Evolutionary conservation across 495 filamentous ascomycete genomes (phyloP).

Genomic region (Viridothelium virens): DNA sequence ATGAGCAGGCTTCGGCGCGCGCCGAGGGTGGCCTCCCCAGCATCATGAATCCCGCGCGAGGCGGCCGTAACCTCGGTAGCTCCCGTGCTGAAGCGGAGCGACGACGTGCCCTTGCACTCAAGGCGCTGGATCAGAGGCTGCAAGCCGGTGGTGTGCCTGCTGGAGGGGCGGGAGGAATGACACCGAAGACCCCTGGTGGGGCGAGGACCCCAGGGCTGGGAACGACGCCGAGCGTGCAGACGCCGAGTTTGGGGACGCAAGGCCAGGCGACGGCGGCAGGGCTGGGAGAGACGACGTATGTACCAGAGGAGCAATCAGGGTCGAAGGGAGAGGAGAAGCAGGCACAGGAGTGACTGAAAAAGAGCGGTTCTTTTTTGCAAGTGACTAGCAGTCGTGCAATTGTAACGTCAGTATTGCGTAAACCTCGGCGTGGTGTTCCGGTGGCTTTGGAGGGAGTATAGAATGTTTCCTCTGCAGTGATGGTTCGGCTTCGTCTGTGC

Average conservation of each 20-base stretch:
- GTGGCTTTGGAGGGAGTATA: not conserved
- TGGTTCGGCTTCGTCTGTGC: not conserved
- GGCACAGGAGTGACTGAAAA: not conserved
- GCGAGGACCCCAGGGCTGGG: conserved; percentile 35
- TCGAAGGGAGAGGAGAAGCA: not conserved
- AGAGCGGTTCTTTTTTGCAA: not conserved
- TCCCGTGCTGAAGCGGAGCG: conserved; percentile 87
- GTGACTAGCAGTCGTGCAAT: not conserved
- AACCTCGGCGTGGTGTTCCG: not conserved
- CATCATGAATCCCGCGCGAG: conserved; percentile 46
- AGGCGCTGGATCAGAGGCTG: conserved; percentile 83
- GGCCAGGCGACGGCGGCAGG: conserved; percentile 44
- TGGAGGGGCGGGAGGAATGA: conserved; percentile 35
- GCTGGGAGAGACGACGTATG: conserved; percentile 62
- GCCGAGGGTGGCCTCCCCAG: conserved; percentile 61
- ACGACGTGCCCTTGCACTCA: conserved; percentile 77
- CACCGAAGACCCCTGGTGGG: conserved; percentile 25
- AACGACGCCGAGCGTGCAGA: conserved; percentile 33
- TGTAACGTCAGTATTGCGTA: not conserved
- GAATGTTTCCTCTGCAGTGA: not conserved
- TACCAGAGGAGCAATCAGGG: conserved; percentile 45
- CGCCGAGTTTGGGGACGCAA: conserved; percentile 42
- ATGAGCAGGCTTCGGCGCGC: conserved; percentile 57
- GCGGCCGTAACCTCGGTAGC: conserved; percentile 39
- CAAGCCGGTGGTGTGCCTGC: conserved; percentile 62